Percentiles rank a stretch among this genome's conserved stretches.
Evolutionary conservation across 2,329 filamentous ascomycete species (phyloP).

Genomic region (Phaeosphaeriaceae sp.): DNA sequence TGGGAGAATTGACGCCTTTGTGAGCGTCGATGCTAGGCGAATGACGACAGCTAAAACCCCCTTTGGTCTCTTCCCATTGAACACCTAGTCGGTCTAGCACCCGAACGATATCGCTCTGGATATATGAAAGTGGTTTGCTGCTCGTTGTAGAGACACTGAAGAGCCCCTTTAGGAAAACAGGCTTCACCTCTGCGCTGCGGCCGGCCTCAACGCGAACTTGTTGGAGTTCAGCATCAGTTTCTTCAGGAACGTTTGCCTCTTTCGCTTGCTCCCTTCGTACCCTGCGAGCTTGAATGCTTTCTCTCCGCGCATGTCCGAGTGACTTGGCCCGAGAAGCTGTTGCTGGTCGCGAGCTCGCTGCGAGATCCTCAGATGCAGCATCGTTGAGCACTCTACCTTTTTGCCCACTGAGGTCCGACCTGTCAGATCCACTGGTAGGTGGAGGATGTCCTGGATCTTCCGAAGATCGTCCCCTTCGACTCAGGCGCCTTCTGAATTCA

Average conservation of each 20-base stretch:
- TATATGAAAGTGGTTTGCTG: slow-evolving; percentile 83
- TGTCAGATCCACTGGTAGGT: slow-evolving; percentile 79
- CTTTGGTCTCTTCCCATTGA: slow-evolving; percentile 90
- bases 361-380: slow-evolving; percentile 59
- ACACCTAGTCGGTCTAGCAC: slow-evolving; percentile 87
- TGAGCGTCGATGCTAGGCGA: slow-evolving; percentile 87
- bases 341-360: slow-evolving; percentile 37
- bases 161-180: slow-evolving; percentile 92
- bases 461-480: slow-evolving; percentile 62
- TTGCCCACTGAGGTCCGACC: slow-evolving; percentile 63
- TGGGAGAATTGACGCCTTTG: slow-evolving; percentile 66
- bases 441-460: slow-evolving; percentile 67
- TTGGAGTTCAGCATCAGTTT: slow-evolving; percentile 80
- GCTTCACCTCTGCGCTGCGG: slow-evolving; percentile 79
- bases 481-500: slow-evolving; percentile 73
- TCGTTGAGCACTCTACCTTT: slow-evolving; percentile 54
- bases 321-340: slow-evolving; percentile 73
- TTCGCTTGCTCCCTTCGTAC: slow-evolving; percentile 73
- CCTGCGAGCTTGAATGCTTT: slow-evolving; percentile 89
- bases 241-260: slow-evolving; percentile 84
- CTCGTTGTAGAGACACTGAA: slow-evolving; percentile 98
- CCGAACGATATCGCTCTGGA: slow-evolving; percentile 86
- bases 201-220: slow-evolving; percentile 60
- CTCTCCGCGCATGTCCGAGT: slow-evolving; percentile 83
- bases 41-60: slow-evolving; percentile 89